A percentile compares a stretch with the other conserved stretches of the same genome.
These are phyloP conservation scores for Schizophyllum commune DNA, from an alignment of 1,284 basidiomycete species.

Conservation along the genomic window DNA sequence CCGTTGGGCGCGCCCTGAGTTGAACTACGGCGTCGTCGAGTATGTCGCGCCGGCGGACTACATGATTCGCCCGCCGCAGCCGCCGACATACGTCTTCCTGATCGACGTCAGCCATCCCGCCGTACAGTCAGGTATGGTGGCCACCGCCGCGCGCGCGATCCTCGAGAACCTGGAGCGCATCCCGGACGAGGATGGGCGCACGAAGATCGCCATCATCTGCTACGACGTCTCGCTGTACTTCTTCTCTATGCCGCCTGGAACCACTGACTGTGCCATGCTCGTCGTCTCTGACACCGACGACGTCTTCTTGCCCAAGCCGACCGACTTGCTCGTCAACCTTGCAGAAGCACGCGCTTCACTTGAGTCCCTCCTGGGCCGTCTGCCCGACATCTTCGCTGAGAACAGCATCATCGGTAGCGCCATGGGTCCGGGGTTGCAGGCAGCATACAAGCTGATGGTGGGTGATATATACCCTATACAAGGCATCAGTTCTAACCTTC, in stretches of 20 bases:
- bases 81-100: slow-evolving; percentile 94
- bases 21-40: slow-evolving; percentile 92
- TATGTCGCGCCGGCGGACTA: slow-evolving; percentile 98
- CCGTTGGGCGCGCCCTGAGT: slow-evolving; percentile 88
- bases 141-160: slow-evolving; percentile 93
- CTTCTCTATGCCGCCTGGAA: slow-evolving; percentile 87
- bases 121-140: slow-evolving; percentile 94
- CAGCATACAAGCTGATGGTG: slow-evolving; percentile 93
- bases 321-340: slow-evolving; percentile 91
- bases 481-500: not conserved
- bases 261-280: slow-evolving; percentile 87
- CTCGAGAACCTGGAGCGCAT: slow-evolving; percentile 93
- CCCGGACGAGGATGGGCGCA: slow-evolving; percentile 90
- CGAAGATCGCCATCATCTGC: slow-evolving; percentile 89
- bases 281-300: slow-evolving; percentile 97
- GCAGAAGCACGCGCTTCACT: slow-evolving; percentile 78
- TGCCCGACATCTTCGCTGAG: slow-evolving; percentile 97
- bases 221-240: slow-evolving; percentile 95
- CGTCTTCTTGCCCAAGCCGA: slow-evolving; percentile 96
- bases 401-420: slow-evolving; percentile 89
- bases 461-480: slow-evolving; percentile 12
- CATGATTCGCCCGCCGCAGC: slow-evolving; percentile 98
- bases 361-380: slow-evolving; percentile 74
- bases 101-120: slow-evolving; percentile 94
- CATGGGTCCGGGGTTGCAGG: slow-evolving; percentile 92